Evolutionary conservation across 73 alveolate species (phyloP).

Genomic region (Paramecium primaurelia): DNA sequence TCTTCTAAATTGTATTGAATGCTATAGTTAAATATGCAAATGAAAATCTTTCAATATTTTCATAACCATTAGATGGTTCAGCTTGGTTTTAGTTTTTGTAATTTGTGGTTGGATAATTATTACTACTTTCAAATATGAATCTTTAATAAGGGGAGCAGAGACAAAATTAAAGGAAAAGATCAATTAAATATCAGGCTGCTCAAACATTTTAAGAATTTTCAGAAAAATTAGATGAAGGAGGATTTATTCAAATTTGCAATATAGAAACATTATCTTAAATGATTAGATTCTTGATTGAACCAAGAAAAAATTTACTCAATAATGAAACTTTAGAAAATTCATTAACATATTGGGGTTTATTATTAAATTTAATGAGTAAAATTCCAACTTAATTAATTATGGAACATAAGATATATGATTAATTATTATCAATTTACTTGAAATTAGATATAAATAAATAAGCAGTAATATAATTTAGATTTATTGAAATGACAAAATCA

Average conservation of each 20-base stretch:
- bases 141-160: not conserved
- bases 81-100: not conserved
- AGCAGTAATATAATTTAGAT: not conserved
- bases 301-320: not conserved
- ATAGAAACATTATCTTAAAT: not conserved
- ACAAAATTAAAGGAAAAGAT: not conserved
- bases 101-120: not conserved
- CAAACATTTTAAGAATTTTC: not conserved
- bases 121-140: not conserved
- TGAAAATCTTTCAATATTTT: not conserved
- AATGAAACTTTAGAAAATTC: not conserved
- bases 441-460: not conserved
- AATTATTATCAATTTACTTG: not conserved
- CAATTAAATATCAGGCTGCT: not conserved
- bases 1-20: not conserved
- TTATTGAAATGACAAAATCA: not conserved
- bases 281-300: not conserved
- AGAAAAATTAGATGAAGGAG: slow-evolving; percentile 19
- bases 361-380: not conserved
- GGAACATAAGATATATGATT: not conserved
- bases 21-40: not conserved
- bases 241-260: not conserved
- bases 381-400: not conserved
- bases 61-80: not conserved
- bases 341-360: slow-evolving; percentile 34